Percentiles rank a stretch among this genome's conserved stretches.
Evolutionary conservation across 1,284 basidiomycete genomes (phyloP).

Genomic region (Austroboletus rostrupii): DNA sequence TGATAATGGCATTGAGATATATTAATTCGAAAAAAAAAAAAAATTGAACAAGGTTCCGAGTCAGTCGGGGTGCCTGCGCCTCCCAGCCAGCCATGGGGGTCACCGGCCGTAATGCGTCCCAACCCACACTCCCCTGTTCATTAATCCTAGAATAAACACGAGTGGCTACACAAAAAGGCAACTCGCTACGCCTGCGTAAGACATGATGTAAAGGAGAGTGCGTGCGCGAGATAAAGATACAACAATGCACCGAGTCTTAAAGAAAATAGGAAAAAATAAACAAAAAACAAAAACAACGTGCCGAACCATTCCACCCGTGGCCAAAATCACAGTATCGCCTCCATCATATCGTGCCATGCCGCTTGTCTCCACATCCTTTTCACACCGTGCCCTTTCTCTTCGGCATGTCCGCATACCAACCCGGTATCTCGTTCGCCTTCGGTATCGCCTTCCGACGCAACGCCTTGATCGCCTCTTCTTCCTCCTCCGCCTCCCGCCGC

Average conservation of each 20-base stretch:
- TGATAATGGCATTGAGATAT: no score
- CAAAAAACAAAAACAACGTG: constrained; percentile 1
- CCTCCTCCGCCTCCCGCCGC: constrained; percentile 45
- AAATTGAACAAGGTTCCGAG: constrained; percentile 29
- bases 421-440: constrained; percentile 67
- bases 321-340: constrained; percentile 12
- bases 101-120: constrained; percentile 23
- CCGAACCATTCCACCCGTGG: constrained; percentile 7
- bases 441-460: constrained; percentile 57
- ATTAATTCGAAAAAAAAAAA: not conserved
- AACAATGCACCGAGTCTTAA: constrained; percentile 8
- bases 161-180: constrained; percentile 10
- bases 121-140: constrained; percentile 16
- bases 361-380: constrained; percentile 11
- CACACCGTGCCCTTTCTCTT: constrained; percentile 27
- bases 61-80: constrained; percentile 19
- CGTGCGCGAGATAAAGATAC: constrained; percentile 9
- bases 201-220: constrained; percentile 23
- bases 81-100: constrained; percentile 18
- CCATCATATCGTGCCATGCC: constrained; percentile 6
- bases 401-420: constrained; percentile 59
- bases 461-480: constrained; percentile 54
- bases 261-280: not conserved
- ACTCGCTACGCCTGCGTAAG: not conserved
- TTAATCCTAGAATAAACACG: constrained; percentile 25